phyloP scores from a whole-genome alignment of 106 monocot species.

The Amphibolis antarctica region DNA sequence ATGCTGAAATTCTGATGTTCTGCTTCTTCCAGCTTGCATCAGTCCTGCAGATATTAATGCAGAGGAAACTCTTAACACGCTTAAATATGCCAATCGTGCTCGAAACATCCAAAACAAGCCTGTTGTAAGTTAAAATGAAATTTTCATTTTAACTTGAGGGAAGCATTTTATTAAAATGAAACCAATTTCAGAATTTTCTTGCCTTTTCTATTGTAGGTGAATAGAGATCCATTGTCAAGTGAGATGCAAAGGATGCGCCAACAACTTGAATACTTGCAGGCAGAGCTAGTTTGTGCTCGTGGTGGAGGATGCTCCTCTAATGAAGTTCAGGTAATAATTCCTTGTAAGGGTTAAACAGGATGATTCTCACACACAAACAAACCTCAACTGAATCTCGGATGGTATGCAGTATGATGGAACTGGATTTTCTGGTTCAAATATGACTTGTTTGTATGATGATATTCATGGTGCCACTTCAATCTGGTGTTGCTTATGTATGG shows the following conservation, averaged over 20 bases:
- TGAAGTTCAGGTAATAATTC: conserved; percentile 55
- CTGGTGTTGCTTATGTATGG: not conserved
- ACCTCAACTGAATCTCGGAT: too few relatives aligned
- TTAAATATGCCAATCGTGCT: conserved; percentile 99
- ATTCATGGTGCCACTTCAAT: too few relatives aligned
- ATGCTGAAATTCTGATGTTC: not conserved
- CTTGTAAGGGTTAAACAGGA: too few relatives aligned
- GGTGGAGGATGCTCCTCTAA: conserved; percentile 46
- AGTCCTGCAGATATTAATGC: conserved; percentile 98
- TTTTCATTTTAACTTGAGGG: too few relatives aligned
- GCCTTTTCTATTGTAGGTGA: conserved; percentile 42
- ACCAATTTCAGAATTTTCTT: not conserved
- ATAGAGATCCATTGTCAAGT: conserved; percentile 76
- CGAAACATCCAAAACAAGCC: conserved; percentile 98
- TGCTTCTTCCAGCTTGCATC: conserved; percentile 65
- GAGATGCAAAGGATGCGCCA: conserved; percentile 94
- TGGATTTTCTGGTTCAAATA: too few relatives aligned
- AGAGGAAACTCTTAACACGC: conserved; percentile 93
- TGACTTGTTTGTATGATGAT: too few relatives aligned
- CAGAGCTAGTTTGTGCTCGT: conserved; percentile 71
- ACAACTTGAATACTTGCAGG: conserved; percentile 90
- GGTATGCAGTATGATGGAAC: too few relatives aligned
- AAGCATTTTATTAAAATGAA: not conserved
- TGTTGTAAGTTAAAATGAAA: conserved; percentile 66
- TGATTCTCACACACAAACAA: too few relatives aligned